Evolutionary conservation across 768 basidiomycete species (phyloP), one percentile per base, ranked within the genome.

Genomic region (Hydnomerulius pinastri): DNA sequence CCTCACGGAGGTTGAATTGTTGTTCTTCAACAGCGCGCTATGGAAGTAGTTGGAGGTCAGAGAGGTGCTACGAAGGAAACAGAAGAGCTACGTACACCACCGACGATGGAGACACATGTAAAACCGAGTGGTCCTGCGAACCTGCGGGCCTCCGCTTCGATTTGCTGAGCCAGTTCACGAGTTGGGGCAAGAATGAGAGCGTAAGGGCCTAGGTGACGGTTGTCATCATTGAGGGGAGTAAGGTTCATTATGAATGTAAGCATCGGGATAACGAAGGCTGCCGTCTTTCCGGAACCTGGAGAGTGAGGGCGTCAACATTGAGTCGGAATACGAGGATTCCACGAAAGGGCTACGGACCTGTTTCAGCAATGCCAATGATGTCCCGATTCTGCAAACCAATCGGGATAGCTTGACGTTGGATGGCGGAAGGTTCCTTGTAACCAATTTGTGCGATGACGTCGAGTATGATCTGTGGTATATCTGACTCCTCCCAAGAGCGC

Each of bases 331-430:
- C 27, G 25, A 25, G 12, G 30, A 44, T 40, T n/a, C n/a, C 39
- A 18, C 32, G 5, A 24, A 37, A 0, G 15, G 15, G 7, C 37
- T 7, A 70, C 80, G 45, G 50, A 91, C 94, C 96, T 38, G 97
- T 99, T 72, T 99, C 96, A 50, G 97, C 97, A 53, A 99, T 95
- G 58, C 97, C 97, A 64, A 99, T 98, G 56, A 98, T 85, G 69
- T 99, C 97, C 43, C 97, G 82, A 63, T 95, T 94, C 65, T 95
- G 92, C 55, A 98, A 71, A 39, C 97, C 97, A 51, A 99, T 98
- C n/a, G 97, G 97, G 54, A 99, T 99, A 7, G 97, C 97, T 67
- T 98, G 97, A 30, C 97, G 80, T 70, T 99, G 97, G 66, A 99
- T 99, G 6, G 97, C 85, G 29, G 90, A 92, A 1, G 97, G 97